Base-by-base conservation (phyloP, 306 rosid species). In the Rubus parviflorus region DNA sequence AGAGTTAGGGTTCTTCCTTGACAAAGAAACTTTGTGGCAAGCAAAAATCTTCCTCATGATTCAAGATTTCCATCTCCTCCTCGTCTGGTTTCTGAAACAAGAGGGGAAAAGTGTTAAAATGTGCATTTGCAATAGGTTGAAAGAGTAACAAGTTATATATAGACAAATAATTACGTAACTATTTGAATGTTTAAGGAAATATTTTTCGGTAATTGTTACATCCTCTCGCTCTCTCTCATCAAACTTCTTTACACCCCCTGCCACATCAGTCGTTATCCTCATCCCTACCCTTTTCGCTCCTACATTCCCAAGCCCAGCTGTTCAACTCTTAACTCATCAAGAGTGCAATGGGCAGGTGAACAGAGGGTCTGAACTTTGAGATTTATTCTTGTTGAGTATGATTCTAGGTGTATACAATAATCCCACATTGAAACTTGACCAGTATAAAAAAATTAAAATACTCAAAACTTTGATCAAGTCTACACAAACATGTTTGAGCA, bases 51-150 rank as follows among this genome's bases (percentile, higher is more conserved):
- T 92, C 97, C 83, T 92, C 96, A 17, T 81, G 90, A 79, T 86
- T 88, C 81, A 96, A 85, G 80, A 90, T 53, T 20, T 92, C 98
- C 40, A 72, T 68, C 61, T 96, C 98, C 37, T 96, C 99, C 1
- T 96, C 99, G 7, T 96, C 97, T 67, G 99, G 79, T 85, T 96
- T 96, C 99, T 96, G 88, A 68, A 69, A 79, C 57, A 25, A 41
- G 53, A 47, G 65, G 17, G 41, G 41, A 51, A 37, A 48, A 63
- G 16, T 68, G 61, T 20, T 54, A 82, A 64, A 68, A 74, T 60
- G 22, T 22, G 78, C 37, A 56, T 17, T 77, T 68, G 23, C 49
- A 75, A 57, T 47, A 79, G 4, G 80, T 68, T 46, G n/a, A 30
- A 30, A 30, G 54, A 74, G 38, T 2, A 10, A 23, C 68, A 77